Percentiles rank a stretch among this genome's conserved stretches.
These are phyloP conservation scores for Neurospora pannonica DNA, from an alignment of 495 filamentous ascomycete genomes.

Conservation along the genomic window DNA sequence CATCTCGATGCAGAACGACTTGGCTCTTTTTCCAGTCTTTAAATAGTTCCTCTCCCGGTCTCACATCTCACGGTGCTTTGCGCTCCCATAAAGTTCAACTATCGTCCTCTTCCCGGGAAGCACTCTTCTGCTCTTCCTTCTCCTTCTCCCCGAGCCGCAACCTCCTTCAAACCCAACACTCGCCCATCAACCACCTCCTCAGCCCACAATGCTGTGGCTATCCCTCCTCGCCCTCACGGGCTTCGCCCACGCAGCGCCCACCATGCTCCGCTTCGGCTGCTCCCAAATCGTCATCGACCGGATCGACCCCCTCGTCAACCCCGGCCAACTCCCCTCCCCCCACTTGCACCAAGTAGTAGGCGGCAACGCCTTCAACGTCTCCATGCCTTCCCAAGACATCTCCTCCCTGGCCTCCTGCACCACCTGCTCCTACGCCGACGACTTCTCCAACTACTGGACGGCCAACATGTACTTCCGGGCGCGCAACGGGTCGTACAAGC, in stretches of 20 bases:
- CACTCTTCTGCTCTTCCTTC: not conserved
- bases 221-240: slow-evolving; percentile 15
- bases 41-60: not conserved
- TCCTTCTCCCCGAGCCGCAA: too few relatives aligned
- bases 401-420: slow-evolving; percentile 22
- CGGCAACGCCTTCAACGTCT: slow-evolving; percentile 29
- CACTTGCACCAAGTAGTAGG: slow-evolving; percentile 31
- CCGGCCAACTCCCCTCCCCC: slow-evolving; percentile 25
- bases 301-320: slow-evolving; percentile 30
- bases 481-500: slow-evolving; percentile 30
- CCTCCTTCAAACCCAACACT: not conserved
- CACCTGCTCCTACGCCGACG: slow-evolving; percentile 27
- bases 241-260: slow-evolving; percentile 18
- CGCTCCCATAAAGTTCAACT: not conserved
- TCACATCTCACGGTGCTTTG: not conserved
- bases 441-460: slow-evolving; percentile 39
- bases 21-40: not conserved
- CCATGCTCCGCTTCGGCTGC: slow-evolving; percentile 32
- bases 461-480: slow-evolving; percentile 34
- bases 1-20: not conserved
- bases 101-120: not conserved
- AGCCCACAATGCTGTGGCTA: not conserved
- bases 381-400: slow-evolving; percentile 20
- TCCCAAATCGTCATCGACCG: slow-evolving; percentile 30
- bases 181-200: too few relatives aligned